A percentile compares a stretch with the other conserved stretches of the same genome.
These are phyloP conservation scores for Colletotrichum spinosum DNA, from an alignment of 2,329 filamentous ascomycete genomes.

Conservation along the genomic window DNA sequence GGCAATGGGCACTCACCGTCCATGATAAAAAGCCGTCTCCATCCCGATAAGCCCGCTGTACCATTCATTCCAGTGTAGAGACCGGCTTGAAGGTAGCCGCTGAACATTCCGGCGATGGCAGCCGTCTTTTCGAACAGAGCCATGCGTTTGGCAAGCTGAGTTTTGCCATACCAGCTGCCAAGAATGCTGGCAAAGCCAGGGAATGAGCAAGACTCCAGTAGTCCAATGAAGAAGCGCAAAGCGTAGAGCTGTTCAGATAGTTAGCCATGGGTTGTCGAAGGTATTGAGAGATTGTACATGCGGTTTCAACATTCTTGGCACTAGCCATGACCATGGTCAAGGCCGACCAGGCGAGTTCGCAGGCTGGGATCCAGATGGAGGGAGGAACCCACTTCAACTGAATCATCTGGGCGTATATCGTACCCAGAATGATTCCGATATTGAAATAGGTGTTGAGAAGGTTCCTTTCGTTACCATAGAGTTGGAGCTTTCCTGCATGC, in stretches of 20 bases:
- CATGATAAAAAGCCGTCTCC: slow-evolving; percentile 55
- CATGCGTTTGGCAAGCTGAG: slow-evolving; percentile 60
- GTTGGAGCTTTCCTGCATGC: slow-evolving; percentile 42
- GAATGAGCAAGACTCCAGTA: slow-evolving; percentile 51
- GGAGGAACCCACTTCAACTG: slow-evolving; percentile 43
- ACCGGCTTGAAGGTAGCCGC: slow-evolving; percentile 66
- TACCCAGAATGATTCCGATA: slow-evolving; percentile 40
- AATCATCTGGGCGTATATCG: slow-evolving; percentile 42
- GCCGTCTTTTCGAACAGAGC: slow-evolving; percentile 62
- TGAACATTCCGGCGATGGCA: slow-evolving; percentile 66
- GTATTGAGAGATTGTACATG: slow-evolving; percentile 3
- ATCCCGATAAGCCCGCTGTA: slow-evolving; percentile 46
- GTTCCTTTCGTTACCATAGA: slow-evolving; percentile 42
- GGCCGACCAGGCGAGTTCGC: slow-evolving; percentile 42
- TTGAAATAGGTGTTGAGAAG: slow-evolving; percentile 41
- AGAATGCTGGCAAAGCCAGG: slow-evolving; percentile 47
- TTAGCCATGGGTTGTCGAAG: neutral
- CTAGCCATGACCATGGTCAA: slow-evolving; percentile 33
- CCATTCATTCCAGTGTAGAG: slow-evolving; percentile 55
- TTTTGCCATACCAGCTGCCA: slow-evolving; percentile 54
- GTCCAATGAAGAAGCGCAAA: slow-evolving; percentile 56
- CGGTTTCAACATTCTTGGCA: slow-evolving; percentile 40
- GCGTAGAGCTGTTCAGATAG: slow-evolving; percentile 49
- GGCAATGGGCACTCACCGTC: slow-evolving; percentile 42
- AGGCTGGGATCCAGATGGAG: slow-evolving; percentile 42